phyloP scores from a whole-genome alignment of 176 grass and related monocot species.

The Avena eriantha region DNA sequence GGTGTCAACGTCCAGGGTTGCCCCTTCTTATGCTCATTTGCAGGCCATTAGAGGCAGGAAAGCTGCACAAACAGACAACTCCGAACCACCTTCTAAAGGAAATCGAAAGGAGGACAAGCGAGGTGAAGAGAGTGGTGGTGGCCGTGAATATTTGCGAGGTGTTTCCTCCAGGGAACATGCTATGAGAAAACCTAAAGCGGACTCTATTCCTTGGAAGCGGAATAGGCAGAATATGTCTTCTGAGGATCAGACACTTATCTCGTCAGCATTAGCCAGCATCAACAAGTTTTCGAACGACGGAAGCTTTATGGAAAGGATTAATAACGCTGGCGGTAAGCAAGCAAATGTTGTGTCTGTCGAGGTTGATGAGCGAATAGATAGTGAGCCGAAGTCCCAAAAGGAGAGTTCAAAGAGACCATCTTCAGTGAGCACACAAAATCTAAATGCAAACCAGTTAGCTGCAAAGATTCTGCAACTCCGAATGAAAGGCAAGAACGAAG shows the following conservation, averaged over 20 bases:
- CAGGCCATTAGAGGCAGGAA: slow-evolving; percentile 84
- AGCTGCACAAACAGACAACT: slow-evolving; percentile 53
- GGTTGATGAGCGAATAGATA: slow-evolving; percentile 41
- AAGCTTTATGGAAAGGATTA: slow-evolving; percentile 84
- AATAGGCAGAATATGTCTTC: slow-evolving; percentile 64
- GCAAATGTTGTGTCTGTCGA: slow-evolving; percentile 45
- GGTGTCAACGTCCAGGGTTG: slow-evolving; percentile 65
- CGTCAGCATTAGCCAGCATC: slow-evolving; percentile 68
- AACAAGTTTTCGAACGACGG: slow-evolving; percentile 91
- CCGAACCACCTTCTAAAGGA: slow-evolving; percentile 42
- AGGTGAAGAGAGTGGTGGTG: slow-evolving; percentile 42
- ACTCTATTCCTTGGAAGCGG: slow-evolving; percentile 79
- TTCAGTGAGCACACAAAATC: slow-evolving; percentile 47
- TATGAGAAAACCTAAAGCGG: slow-evolving; percentile 87
- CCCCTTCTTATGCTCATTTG: slow-evolving; percentile 72
- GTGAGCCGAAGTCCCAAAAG: slow-evolving; percentile 35
- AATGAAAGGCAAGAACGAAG: slow-evolving; percentile 91
- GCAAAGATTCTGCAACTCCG: slow-evolving; percentile 87
- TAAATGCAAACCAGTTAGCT: slow-evolving; percentile 91
- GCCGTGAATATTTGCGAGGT: slow-evolving; percentile 65
- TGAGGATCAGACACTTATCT: slow-evolving; percentile 75
- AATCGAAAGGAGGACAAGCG: slow-evolving; percentile 35
- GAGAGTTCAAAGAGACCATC: slow-evolving; percentile 45
- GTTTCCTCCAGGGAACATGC: slow-evolving; percentile 70
- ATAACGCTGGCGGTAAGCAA: slow-evolving; percentile 46